Evolutionary conservation across 164 flowering plant species (phyloP).

Genomic region (Dillenia turbinata): DNA sequence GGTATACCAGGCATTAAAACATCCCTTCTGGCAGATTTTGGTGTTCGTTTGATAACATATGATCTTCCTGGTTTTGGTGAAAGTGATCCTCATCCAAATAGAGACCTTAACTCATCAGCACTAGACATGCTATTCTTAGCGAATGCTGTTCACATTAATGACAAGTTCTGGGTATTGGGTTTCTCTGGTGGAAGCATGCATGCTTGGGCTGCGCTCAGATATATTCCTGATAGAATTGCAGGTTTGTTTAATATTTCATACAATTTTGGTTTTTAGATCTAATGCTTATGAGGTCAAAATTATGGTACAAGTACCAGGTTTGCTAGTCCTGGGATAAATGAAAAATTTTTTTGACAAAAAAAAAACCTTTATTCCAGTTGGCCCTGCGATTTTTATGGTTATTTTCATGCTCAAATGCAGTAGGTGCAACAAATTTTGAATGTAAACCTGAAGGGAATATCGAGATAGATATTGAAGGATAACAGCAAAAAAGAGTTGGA

Average conservation of each 20-base stretch:
- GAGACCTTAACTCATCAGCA: constrained; percentile 83
- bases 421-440: no score
- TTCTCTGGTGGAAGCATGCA: constrained; percentile 78
- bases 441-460: no score
- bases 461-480: no score
- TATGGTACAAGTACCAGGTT: no score
- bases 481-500: no score
- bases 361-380: no score
- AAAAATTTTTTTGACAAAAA: no score
- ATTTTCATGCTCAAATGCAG: no score
- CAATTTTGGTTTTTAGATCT: no score
- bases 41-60: constrained; percentile 80
- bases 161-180: constrained; percentile 86
- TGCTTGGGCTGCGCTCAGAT: constrained; percentile 86
- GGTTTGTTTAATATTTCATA: constrained; percentile 32
- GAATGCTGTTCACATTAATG: constrained; percentile 50
- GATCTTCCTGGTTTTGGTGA: constrained; percentile 99
- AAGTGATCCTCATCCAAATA: constrained; percentile 87
- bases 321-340: no score
- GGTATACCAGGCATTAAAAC: constrained; percentile 75
- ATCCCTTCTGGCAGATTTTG: constrained; percentile 79
- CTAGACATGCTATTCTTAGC: constrained; percentile 65
- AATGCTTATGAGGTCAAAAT: no score
- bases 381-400: no score
- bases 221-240: constrained; percentile 76